Conservation (phyloP, 78 protist genomes). For the Acrasis kona region DNA sequence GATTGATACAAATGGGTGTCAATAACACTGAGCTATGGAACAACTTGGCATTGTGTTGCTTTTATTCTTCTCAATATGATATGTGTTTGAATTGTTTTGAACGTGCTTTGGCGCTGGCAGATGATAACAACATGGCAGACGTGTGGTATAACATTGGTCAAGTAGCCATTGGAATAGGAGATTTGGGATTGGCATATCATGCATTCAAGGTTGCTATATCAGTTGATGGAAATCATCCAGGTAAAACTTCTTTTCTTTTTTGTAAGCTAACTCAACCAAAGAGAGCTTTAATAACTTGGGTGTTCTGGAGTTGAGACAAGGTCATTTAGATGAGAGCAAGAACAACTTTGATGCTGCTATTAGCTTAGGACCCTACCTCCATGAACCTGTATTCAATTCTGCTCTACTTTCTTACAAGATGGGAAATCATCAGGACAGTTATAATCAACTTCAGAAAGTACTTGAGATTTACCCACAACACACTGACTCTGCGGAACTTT, state of each 20-base stretch:
- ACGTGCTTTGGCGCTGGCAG: slow-evolving; percentile 47
- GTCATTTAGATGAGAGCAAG: slow-evolving; percentile 40
- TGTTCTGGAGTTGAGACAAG: slow-evolving; percentile 44
- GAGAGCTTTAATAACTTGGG: slow-evolving; percentile 34
- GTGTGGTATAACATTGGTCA: slow-evolving; percentile 73
- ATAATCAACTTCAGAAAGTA: slow-evolving; percentile 7
- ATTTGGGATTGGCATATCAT: slow-evolving; percentile 63
- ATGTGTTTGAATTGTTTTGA: slow-evolving; percentile 57
- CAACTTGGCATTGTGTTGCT: slow-evolving; percentile 69
- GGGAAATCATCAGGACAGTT: slow-evolving; percentile 45
- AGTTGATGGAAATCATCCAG: slow-evolving; percentile 35
- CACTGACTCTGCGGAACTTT: slow-evolving; percentile 34
- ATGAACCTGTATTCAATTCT: slow-evolving; percentile 50
- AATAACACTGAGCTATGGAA: slow-evolving; percentile 50
- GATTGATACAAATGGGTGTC: slow-evolving; percentile 61
- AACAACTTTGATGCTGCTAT: slow-evolving; percentile 21
- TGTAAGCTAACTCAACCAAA: too few species aligned
- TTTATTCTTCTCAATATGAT: slow-evolving; percentile 58
- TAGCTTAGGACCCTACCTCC: not conserved
- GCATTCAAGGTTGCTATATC: slow-evolving; percentile 42
- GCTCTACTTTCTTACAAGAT: slow-evolving; percentile 34
- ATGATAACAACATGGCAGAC: slow-evolving; percentile 42
- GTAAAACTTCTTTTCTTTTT: too few species aligned
- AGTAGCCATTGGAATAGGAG: slow-evolving; percentile 71
- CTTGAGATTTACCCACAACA: slow-evolving; percentile 28